Percentiles rank a stretch among this genome's conserved stretches.
Evolutionary conservation across 2,329 filamentous ascomycete species (phyloP).

Genomic region (Apiospora sp.): DNA sequence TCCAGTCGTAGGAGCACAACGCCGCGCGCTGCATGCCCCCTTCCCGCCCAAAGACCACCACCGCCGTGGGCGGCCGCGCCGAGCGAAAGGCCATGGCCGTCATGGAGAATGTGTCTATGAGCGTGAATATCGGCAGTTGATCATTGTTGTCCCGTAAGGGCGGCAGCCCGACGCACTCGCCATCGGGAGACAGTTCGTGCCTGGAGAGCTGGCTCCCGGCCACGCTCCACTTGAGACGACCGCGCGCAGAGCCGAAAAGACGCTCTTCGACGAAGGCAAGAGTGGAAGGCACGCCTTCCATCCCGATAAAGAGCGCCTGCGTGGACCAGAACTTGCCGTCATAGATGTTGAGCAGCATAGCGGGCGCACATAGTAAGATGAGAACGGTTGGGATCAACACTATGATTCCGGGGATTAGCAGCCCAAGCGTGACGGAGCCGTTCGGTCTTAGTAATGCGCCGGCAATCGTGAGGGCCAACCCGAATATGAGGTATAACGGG

Average conservation of each 20-base stretch:
- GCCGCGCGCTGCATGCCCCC: constrained; percentile 32
- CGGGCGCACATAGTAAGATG: neutral
- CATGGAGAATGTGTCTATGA: constrained; percentile 26
- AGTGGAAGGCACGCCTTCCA: constrained; percentile 26
- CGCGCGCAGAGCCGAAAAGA: neutral
- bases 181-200: neutral
- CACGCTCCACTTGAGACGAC: constrained; percentile 1
- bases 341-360: constrained; percentile 28
- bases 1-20: constrained; percentile 32
- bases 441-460: neutral
- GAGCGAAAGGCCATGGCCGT: constrained; percentile 27
- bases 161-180: neutral
- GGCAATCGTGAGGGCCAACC: constrained; percentile 15
- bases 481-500: constrained; percentile 25
- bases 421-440: neutral
- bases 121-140: neutral
- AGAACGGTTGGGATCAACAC: neutral
- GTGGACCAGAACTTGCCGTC: constrained; percentile 32
- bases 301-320: constrained; percentile 29
- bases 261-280: constrained; percentile 4
- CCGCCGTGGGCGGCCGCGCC: constrained; percentile 27
- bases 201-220: constrained; percentile 19
- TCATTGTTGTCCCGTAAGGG: neutral
- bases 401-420: no score
- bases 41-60: constrained; percentile 31